Conservation (phyloP, 345 rosid genomes). For the Murraya koenigii region DNA sequence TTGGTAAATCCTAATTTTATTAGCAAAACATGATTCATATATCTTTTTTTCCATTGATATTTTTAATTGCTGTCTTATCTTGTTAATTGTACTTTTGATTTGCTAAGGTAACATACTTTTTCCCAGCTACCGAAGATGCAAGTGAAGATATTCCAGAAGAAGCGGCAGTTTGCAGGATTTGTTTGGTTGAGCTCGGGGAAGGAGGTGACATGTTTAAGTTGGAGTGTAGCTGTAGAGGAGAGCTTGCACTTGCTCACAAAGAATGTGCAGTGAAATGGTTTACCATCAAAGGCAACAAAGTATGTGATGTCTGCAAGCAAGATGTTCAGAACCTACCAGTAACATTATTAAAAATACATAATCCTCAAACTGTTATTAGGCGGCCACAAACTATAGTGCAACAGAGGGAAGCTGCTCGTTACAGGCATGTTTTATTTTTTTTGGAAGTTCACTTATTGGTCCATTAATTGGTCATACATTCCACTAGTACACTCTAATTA, state of each 20-base stretch:
- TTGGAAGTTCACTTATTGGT: not conserved
- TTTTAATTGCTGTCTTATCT: not conserved
- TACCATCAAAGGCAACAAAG: slow-evolving; percentile 58
- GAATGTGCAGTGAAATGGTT: slow-evolving; percentile 66
- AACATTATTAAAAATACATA: slow-evolving; percentile 41
- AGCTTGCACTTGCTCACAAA: slow-evolving; percentile 64
- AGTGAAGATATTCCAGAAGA: slow-evolving; percentile 60
- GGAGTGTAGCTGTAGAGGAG: slow-evolving; percentile 72
- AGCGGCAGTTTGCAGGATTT: slow-evolving; percentile 66
- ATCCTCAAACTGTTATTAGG: slow-evolving; percentile 35
- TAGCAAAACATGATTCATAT: not conserved
- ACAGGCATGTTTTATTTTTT: slow-evolving; percentile 39
- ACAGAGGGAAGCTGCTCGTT: slow-evolving; percentile 29
- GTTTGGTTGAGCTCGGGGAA: slow-evolving; percentile 52
- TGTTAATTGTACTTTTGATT: not conserved
- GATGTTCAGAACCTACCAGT: slow-evolving; percentile 58
- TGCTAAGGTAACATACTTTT: not conserved
- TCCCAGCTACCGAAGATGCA: slow-evolving; percentile 31
- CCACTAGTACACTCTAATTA: not conserved
- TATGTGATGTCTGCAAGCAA: slow-evolving; percentile 60
- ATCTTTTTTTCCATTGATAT: not conserved
- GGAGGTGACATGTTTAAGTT: slow-evolving; percentile 56
- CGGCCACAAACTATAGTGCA: slow-evolving; percentile 20
- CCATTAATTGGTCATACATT: not conserved
- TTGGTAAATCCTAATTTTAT: slow-evolving; percentile 24